These are phyloP conservation scores for Fusarium illudens DNA, from an alignment of 2,329 filamentous ascomycete species.

Conservation along the genomic window DNA sequence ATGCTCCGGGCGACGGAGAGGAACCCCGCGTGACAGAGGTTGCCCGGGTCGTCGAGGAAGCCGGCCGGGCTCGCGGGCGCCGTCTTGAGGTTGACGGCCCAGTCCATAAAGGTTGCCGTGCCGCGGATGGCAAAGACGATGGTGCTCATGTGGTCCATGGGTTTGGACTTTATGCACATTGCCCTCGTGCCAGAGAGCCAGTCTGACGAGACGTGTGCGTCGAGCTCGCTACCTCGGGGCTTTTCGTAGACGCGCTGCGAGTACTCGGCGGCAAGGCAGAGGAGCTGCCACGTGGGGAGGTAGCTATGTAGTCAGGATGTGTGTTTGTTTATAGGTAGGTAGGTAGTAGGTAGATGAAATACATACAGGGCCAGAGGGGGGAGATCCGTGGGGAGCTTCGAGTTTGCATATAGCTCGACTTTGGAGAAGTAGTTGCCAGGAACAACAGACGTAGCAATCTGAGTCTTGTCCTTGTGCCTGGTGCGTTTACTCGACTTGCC, in stretches of 20 bases:
- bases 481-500: constrained; percentile 21
- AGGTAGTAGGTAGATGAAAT: neutral
- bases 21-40: constrained; percentile 84
- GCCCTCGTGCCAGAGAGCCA: constrained; percentile 81
- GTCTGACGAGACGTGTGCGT: constrained; percentile 75
- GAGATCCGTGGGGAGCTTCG: constrained; percentile 73
- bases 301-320: constrained; percentile 57
- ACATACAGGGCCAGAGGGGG: constrained; percentile 72
- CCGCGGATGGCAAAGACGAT: constrained; percentile 88
- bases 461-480: constrained; percentile 26
- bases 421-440: constrained; percentile 74
- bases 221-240: constrained; percentile 68
- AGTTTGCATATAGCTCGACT: constrained; percentile 81
- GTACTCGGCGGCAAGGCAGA: constrained; percentile 82
- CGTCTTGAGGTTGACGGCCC: constrained; percentile 82
- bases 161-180: constrained; percentile 83
- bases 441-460: constrained; percentile 38
- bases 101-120: constrained; percentile 82
- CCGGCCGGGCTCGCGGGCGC: constrained; percentile 70
- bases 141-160: constrained; percentile 78
- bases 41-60: constrained; percentile 81
- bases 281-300: constrained; percentile 77
- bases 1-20: constrained; percentile 78
- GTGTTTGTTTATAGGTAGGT: neutral
- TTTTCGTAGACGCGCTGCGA: constrained; percentile 77